Conservation (phyloP, 163 green algal genomes). For the Prototheca wickerhamii region DNA sequence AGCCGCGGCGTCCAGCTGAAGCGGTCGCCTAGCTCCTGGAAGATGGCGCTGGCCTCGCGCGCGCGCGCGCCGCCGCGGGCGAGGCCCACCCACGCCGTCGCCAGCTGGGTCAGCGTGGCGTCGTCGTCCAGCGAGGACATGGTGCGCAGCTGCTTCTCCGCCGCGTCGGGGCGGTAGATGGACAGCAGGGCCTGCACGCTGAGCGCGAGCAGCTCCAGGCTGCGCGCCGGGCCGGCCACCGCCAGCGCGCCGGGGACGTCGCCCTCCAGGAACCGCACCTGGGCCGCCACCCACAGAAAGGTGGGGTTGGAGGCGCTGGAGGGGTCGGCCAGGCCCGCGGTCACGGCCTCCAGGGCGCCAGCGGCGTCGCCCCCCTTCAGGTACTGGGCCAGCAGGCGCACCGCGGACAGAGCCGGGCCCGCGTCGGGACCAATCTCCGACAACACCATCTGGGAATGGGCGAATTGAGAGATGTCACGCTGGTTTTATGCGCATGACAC, state of each 20-base stretch:
- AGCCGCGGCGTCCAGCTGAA: conserved; percentile 87
- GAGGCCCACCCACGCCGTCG: conserved; percentile 86
- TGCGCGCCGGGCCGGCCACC: neutral
- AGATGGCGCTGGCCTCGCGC: conserved; percentile 93
- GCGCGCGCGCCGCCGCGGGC: conserved; percentile 81
- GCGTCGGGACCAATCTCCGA: conserved; percentile 67
- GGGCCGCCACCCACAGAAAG: conserved; percentile 71
- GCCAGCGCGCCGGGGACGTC: conserved; percentile 88
- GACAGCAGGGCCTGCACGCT: conserved; percentile 77
- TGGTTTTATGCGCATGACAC: neutral
- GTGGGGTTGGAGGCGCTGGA: conserved; percentile 62
- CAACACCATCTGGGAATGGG: conserved; percentile 77
- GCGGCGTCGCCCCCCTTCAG: conserved; percentile 20
- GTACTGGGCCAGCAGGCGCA: conserved; percentile 84
- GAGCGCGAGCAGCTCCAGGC: conserved; percentile 29
- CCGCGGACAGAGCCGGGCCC: conserved; percentile 69
- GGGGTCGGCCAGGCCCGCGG: conserved; percentile 54
- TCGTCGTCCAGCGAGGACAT: conserved; percentile 93
- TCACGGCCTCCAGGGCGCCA: conserved; percentile 1
- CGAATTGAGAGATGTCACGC: neutral
- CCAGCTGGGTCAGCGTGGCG: conserved; percentile 88
- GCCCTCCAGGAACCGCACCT: conserved; percentile 68
- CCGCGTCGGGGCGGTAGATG: conserved; percentile 84
- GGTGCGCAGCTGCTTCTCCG: conserved; percentile 63
- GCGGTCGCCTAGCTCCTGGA: conserved; percentile 93